Conservation (phyloP, 257 asterid genomes). For the Solanum etuberosum region DNA sequence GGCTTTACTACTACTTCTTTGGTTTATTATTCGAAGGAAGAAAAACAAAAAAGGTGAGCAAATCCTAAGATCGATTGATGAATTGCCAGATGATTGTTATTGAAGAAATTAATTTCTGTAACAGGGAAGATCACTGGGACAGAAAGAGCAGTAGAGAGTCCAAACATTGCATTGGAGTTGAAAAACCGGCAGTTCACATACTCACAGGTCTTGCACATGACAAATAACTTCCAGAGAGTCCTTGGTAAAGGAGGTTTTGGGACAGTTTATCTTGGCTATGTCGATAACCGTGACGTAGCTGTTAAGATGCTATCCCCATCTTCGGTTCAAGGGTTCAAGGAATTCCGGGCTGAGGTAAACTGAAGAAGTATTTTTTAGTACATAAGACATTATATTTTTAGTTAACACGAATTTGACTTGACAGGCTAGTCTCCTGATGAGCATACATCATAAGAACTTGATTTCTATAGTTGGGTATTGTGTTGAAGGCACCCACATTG, state of each 20-base stretch:
- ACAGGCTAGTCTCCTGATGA: conserved; percentile 4
- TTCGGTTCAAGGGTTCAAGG: conserved; percentile 7
- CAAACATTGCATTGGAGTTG: background rate
- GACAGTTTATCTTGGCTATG: conserved; percentile 7
- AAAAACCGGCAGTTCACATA: conserved; percentile 8
- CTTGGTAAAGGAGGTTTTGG: conserved; percentile 16
- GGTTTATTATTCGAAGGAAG: background rate
- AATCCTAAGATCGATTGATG: background rate
- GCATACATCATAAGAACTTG: conserved; percentile 4
- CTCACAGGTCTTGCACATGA: background rate
- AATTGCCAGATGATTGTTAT: background rate
- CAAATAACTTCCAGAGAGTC: conserved; percentile 6
- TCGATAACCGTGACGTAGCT: background rate
- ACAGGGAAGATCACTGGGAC: background rate
- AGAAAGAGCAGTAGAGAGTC: background rate
- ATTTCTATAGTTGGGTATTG: conserved; percentile 10
- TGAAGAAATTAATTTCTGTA: background rate
- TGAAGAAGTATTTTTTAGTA: background rate
- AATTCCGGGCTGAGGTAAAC: conserved; percentile 4
- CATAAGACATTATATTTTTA: background rate
- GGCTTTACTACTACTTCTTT: background rate
- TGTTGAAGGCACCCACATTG: background rate
- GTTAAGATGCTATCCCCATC: conserved; percentile 9
- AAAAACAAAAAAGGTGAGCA: background rate
- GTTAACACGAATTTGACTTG: background rate